Conservation (phyloP, 331 rosid genomes). For the Erythrophleum ivorense region DNA sequence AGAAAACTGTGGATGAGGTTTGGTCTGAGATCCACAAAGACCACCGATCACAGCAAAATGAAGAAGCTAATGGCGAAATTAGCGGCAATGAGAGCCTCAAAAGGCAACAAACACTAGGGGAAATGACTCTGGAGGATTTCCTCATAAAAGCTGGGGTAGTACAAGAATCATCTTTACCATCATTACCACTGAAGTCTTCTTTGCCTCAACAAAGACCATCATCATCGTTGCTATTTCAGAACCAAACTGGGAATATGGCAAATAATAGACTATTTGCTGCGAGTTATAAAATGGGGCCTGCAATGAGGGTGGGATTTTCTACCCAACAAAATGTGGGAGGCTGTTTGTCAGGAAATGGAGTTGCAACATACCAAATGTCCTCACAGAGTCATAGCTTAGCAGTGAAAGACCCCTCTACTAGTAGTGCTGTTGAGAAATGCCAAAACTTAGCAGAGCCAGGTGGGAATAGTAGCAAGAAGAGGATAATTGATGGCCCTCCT, state of each 20-base stretch:
- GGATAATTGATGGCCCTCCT: conserved; percentile 60
- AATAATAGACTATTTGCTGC: conserved; percentile 28
- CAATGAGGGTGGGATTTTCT: conserved; percentile 36
- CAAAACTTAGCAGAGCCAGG: conserved; percentile 41
- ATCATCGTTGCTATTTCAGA: conserved; percentile 33
- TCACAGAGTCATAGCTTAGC: conserved; percentile 34
- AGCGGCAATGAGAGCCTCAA: conserved; percentile 26
- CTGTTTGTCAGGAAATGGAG: not conserved
- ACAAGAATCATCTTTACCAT: conserved; percentile 42
- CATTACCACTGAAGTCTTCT: not conserved
- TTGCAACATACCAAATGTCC: conserved; percentile 32
- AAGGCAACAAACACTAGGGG: conserved; percentile 57
- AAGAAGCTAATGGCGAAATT: not conserved
- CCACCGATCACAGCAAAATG: conserved; percentile 31
- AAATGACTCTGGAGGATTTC: conserved; percentile 77
- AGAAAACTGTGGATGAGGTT: conserved; percentile 69
- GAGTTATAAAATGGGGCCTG: conserved; percentile 40
- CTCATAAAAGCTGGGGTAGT: conserved; percentile 80
- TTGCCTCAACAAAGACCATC: conserved; percentile 6
- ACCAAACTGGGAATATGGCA: conserved; percentile 21
- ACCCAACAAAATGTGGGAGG: conserved; percentile 37
- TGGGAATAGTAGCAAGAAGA: conserved; percentile 49
- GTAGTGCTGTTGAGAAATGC: conserved; percentile 40
- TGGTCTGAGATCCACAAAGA: conserved; percentile 69
- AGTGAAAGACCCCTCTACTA: conserved; percentile 2